Base-by-base conservation (phyloP, 805 yeast genomes). In the Cyberlindnera saturnus region DNA sequence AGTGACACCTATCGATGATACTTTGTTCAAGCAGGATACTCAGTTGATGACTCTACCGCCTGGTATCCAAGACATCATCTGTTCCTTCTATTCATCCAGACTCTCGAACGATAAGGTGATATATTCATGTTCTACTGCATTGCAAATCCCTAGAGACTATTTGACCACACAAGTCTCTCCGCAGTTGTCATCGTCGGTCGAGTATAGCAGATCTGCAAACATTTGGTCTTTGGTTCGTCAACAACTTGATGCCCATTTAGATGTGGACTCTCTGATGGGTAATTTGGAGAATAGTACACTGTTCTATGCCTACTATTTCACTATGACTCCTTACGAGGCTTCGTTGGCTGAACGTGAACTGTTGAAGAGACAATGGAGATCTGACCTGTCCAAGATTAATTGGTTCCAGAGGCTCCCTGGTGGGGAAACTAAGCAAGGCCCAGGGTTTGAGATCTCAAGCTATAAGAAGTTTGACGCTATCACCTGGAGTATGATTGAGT, bases 261-360 rank as follows among this genome's bases (percentile, higher is more conserved):
- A 23, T 20, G 10, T 6, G 30, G 34, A 31, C 8, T 31, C 23
- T n/a, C 30, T 48, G 16, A 39, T 46, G 33, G 23, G 42, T 14
- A 44, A 33, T 10, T 26, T 55, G 17, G 57, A 53, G 30, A 40
- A 46, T 32, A 46, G 47, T 5, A 48, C 53, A 5, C 66, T 93
- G 53, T 91, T 91, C 55, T 93, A 87, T 69, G 85, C 90, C 34
- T 93, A 89, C 66, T 93, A 93, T 66, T 93, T 86, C 48, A 65
- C 69, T 39, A 81, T 78, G 53, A 85, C 85, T 17, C 73, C 84
- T 11, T 81, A 80, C 56, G 82, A 82, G 52, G 88, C 82, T 56
- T 75, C 71, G 48, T 65, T 81, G 40, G 86, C 96, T 1, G 89
- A 95, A 5, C 71, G 77, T 53, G 98, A 93, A 65, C 72, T 91